Percentiles rank a stretch among this genome's conserved stretches.
Evolutionary conservation across 768 basidiomycete species (phyloP).

Genomic region (Hysterangium stoloniferum): DNA sequence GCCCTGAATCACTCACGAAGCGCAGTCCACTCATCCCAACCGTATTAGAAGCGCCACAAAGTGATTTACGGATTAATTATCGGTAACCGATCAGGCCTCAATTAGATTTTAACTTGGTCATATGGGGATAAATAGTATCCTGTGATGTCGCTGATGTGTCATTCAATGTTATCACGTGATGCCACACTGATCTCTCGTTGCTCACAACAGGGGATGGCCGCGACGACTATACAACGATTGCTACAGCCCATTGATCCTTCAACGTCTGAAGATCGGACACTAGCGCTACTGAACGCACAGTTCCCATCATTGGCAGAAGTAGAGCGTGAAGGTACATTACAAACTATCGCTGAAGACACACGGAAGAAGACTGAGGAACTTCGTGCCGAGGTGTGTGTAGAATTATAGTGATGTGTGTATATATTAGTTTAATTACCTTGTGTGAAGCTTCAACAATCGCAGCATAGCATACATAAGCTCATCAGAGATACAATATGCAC

Average conservation of each 20-base stretch:
- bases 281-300: not conserved
- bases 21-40: too few relatives aligned
- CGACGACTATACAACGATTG: not conserved
- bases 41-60: too few relatives aligned
- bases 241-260: not conserved
- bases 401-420: not conserved
- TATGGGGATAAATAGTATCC: too few relatives aligned
- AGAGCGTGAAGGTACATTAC: not conserved
- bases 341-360: not conserved
- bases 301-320: not conserved
- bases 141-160: too few relatives aligned
- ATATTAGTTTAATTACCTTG: too few relatives aligned
- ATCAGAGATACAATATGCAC: not conserved
- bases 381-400: not conserved
- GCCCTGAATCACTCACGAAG: too few relatives aligned
- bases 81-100: too few relatives aligned
- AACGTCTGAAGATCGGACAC: not conserved
- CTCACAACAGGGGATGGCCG: too few relatives aligned
- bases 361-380: slow-evolving; percentile 2
- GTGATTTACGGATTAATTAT: too few relatives aligned
- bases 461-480: not conserved
- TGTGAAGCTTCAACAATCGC: not conserved
- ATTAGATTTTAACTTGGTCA: too few relatives aligned
- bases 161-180: too few relatives aligned
- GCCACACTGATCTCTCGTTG: too few relatives aligned